These are phyloP conservation scores for Melastoma malabathricum DNA, from an alignment of 345 rosid species.

Conservation along the genomic window DNA sequence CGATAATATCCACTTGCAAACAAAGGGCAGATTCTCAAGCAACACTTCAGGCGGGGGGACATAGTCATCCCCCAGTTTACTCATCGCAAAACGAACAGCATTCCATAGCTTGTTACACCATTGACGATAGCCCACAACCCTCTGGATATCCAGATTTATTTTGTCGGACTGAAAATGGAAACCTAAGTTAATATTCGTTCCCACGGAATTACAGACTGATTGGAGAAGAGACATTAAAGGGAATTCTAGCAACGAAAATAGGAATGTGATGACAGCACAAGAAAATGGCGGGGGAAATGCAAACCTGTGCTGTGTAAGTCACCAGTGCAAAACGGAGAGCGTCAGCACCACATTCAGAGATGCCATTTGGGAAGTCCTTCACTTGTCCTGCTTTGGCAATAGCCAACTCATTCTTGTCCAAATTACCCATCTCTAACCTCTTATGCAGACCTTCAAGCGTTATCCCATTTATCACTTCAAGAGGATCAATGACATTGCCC, in stretches of 20 bases:
- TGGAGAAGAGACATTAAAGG: background rate
- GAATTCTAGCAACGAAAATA: background rate
- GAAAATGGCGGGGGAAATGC: slow-evolving; percentile 4
- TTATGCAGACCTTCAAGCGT: slow-evolving; percentile 71
- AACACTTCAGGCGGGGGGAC: slow-evolving; percentile 31
- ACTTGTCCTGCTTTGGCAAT: slow-evolving; percentile 72
- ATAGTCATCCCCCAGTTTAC: slow-evolving; percentile 64
- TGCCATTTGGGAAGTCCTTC: slow-evolving; percentile 81
- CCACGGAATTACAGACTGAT: background rate
- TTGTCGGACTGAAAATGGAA: slow-evolving; percentile 61
- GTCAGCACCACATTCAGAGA: slow-evolving; percentile 93
- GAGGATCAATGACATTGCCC: slow-evolving; percentile 91
- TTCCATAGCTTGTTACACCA: slow-evolving; percentile 99
- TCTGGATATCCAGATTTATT: slow-evolving; percentile 88
- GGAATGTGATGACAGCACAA: background rate
- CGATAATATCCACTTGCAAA: slow-evolving; percentile 88
- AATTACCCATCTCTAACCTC: slow-evolving; percentile 72
- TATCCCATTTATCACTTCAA: slow-evolving; percentile 81
- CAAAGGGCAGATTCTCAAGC: slow-evolving; percentile 49
- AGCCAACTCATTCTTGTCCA: slow-evolving; percentile 57
- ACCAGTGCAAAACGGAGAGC: slow-evolving; percentile 97
- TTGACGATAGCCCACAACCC: slow-evolving; percentile 96
- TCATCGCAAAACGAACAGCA: slow-evolving; percentile 92
- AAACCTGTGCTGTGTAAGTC: slow-evolving; percentile 91
- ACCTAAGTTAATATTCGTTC: background rate